phyloP scores from a whole-genome alignment of 2,329 filamentous ascomycete genomes.

The Acephala macrosclerotiorum region DNA sequence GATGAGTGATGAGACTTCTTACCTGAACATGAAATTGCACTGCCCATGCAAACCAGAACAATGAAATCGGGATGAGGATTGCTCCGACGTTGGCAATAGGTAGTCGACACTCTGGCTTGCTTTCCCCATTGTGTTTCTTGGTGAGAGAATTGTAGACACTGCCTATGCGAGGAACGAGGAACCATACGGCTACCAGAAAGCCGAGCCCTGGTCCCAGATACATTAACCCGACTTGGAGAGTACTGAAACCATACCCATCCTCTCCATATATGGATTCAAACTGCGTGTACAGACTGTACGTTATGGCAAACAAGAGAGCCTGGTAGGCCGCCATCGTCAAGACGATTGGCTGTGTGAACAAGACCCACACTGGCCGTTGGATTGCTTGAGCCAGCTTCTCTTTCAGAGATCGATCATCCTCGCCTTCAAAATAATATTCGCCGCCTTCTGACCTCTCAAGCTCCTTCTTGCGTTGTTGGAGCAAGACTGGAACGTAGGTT shows the following conservation, averaged over 20 bases:
- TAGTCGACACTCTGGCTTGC: constrained; percentile 48
- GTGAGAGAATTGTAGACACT: constrained; percentile 54
- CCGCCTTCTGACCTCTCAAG: constrained; percentile 56
- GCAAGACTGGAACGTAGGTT: constrained; percentile 54
- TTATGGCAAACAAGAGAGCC: constrained; percentile 61
- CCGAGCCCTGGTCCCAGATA: constrained; percentile 49
- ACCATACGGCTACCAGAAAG: constrained; percentile 47
- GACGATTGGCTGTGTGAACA: constrained; percentile 56
- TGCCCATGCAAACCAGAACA: constrained; percentile 69
- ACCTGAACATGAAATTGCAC: constrained; percentile 57
- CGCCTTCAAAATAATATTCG: constrained; percentile 57
- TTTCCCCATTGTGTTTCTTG: constrained; percentile 48
- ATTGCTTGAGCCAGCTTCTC: constrained; percentile 46
- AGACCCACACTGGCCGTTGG: constrained; percentile 49
- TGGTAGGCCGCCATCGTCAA: constrained; percentile 60
- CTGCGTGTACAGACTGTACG: constrained; percentile 63
- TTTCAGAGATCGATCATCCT: constrained; percentile 42
- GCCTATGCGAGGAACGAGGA: constrained; percentile 49
- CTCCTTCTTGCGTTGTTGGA: constrained; percentile 49
- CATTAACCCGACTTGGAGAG: constrained; percentile 46
- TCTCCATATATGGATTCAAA: constrained; percentile 58
- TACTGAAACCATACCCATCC: constrained; percentile 55
- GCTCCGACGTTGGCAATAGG: constrained; percentile 59
- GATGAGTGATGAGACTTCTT: neutral
- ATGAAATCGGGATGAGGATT: constrained; percentile 58